phyloP scores from a whole-genome alignment of 2,329 filamentous ascomycete genomes.

The Sphaceloma murrayae region DNA sequence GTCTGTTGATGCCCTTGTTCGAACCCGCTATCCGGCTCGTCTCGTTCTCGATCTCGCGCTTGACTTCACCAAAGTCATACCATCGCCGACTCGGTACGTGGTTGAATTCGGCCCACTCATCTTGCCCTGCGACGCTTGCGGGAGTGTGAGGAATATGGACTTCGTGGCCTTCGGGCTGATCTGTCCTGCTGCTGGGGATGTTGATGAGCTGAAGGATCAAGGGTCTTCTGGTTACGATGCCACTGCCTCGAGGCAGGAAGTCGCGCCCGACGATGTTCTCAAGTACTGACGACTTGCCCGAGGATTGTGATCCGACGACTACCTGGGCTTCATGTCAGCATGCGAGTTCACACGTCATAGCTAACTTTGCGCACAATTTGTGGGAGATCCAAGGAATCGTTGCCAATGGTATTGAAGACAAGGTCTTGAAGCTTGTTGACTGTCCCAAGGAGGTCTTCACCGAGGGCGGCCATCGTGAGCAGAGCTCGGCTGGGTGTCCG shows the following conservation, averaged over 20 bases:
- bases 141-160: conserved; percentile 64
- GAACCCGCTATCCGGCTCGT: conserved; percentile 87
- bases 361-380: conserved; percentile 68
- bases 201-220: conserved; percentile 98
- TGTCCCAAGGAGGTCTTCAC: conserved; percentile 86
- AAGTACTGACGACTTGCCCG: conserved; percentile 94
- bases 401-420: conserved; percentile 99
- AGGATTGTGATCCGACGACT: conserved; percentile 95
- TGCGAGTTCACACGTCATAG: conserved; percentile 5
- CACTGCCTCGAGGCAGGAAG: conserved; percentile 90
- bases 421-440: conserved; percentile 98
- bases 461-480: conserved; percentile 65
- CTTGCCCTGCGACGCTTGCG: conserved; percentile 56
- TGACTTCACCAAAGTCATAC: conserved; percentile 85
- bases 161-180: conserved; percentile 57
- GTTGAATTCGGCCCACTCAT: conserved; percentile 90
- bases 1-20: conserved; percentile 97
- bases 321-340: conserved; percentile 50
- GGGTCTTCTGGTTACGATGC: conserved; percentile 89
- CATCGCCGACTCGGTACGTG: conserved; percentile 84
- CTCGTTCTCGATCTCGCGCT: conserved; percentile 94
- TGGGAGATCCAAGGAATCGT: conserved; percentile 91
- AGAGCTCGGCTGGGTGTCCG: not conserved
- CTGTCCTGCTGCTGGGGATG: conserved; percentile 63
- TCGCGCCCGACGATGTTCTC: conserved; percentile 98